Evolutionary conservation across 2,329 filamentous ascomycete species (phyloP).

Genomic region (Hymenoscyphus fructigenus): DNA sequence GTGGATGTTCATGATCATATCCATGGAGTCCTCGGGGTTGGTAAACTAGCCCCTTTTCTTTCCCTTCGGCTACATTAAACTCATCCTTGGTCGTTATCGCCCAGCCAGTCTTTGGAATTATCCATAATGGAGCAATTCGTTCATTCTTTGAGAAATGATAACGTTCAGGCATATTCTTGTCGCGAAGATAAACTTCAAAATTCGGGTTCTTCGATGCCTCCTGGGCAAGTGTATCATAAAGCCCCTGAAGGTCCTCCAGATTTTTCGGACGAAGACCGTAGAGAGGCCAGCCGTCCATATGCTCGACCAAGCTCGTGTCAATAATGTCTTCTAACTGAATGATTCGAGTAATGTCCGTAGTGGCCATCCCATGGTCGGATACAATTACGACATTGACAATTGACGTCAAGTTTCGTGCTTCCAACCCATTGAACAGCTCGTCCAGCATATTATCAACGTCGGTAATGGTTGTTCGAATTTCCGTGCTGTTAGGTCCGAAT

Average conservation of each 20-base stretch:
- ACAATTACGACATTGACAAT: slow-evolving; percentile 96
- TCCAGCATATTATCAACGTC: slow-evolving; percentile 83
- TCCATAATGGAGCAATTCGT: slow-evolving; percentile 92
- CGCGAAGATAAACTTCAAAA: slow-evolving; percentile 83
- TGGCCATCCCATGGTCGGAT: slow-evolving; percentile 97
- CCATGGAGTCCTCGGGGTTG: slow-evolving; percentile 85
- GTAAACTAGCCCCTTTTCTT: slow-evolving; percentile 65
- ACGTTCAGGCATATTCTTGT: slow-evolving; percentile 83
- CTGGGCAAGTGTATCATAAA: slow-evolving; percentile 63
- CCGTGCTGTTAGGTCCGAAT: slow-evolving; percentile 92
- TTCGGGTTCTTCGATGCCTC: slow-evolving; percentile 62
- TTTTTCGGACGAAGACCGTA: slow-evolving; percentile 83
- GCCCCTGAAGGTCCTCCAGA: slow-evolving; percentile 58
- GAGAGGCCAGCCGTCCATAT: slow-evolving; percentile 91
- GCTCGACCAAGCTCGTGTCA: slow-evolving; percentile 73
- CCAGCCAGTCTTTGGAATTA: slow-evolving; percentile 90
- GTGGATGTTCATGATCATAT: slow-evolving; percentile 89
- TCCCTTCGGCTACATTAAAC: slow-evolving; percentile 69
- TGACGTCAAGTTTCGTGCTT: slow-evolving; percentile 77
- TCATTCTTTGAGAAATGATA: slow-evolving; percentile 89
- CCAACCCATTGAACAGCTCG: slow-evolving; percentile 70
- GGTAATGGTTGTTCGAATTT: slow-evolving; percentile 75
- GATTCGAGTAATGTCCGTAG: slow-evolving; percentile 75
- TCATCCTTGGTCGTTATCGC: slow-evolving; percentile 80
- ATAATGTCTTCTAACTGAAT: slow-evolving; percentile 89